Percentiles rank a stretch among this genome's conserved stretches.
phyloP scores from a whole-genome alignment of 352 stramenopile genomes.

The Phytophthora ohioensis region DNA sequence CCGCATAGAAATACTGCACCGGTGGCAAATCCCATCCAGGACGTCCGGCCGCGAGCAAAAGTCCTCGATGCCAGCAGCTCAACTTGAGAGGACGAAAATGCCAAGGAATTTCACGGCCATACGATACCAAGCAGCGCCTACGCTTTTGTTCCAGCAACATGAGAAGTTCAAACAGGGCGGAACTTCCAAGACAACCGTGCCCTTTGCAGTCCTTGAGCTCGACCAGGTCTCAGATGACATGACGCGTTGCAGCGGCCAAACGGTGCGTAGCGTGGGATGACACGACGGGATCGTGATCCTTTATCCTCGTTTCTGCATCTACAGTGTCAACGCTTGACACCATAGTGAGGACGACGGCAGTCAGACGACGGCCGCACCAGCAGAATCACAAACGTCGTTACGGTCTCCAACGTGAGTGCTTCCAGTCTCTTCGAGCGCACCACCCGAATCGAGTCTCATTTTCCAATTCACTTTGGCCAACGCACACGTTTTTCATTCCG shows the following conservation, averaged over 20 bases:
- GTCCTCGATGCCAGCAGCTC: too few relatives aligned
- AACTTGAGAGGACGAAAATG: too few relatives aligned
- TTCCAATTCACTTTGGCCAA: constrained; percentile 27
- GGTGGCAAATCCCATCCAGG: constrained; percentile 1
- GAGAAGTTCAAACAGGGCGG: too few relatives aligned
- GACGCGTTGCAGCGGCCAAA: constrained; percentile 1
- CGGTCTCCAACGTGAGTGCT: neutral
- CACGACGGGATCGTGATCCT: neutral
- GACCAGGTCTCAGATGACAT: constrained; percentile 22
- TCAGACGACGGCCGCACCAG: neutral
- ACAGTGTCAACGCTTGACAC: neutral
- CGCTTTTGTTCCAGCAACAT: too few relatives aligned
- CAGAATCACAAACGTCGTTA: constrained; percentile 14
- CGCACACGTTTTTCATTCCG: neutral
- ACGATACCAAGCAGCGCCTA: neutral
- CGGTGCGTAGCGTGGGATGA: constrained; percentile 8
- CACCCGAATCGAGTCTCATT: constrained; percentile 27
- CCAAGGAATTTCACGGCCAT: neutral
- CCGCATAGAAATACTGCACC: neutral
- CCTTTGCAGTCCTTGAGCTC: neutral
- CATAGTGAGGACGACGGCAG: neutral
- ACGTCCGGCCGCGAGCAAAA: neutral
- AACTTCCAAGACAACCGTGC: too few relatives aligned
- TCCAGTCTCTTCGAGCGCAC: neutral
- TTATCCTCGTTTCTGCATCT: neutral